A percentile compares a stretch with the other conserved stretches of the same genome.
Evolutionary conservation across 78 protist species (phyloP).

Genomic region (Isochrysis galbana): DNA sequence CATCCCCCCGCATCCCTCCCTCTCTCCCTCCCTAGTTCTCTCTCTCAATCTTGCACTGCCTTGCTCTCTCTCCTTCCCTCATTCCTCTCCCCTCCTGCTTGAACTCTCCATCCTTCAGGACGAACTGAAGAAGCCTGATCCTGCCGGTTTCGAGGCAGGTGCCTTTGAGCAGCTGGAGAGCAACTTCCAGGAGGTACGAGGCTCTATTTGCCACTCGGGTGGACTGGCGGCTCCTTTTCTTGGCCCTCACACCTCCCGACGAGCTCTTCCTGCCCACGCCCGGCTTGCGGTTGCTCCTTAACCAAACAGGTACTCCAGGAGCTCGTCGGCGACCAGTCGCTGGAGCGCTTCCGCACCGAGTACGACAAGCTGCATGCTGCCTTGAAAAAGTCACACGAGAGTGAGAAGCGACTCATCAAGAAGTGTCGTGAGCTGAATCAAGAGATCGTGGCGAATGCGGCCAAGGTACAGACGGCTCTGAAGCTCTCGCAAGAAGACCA

Average conservation of each 20-base stretch:
- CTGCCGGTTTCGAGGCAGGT: not conserved
- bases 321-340: slow-evolving; percentile 76
- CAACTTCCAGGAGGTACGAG: slow-evolving; percentile 19
- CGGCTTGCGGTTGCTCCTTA: no score
- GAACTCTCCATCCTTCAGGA: no score
- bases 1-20: no score
- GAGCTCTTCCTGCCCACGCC: not conserved
- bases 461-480: slow-evolving; percentile 79
- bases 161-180: slow-evolving; percentile 13
- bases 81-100: no score
- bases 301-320: slow-evolving; percentile 63
- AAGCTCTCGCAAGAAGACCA: slow-evolving; percentile 79
- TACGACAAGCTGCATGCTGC: slow-evolving; percentile 82
- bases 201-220: not conserved
- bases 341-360: slow-evolving; percentile 82
- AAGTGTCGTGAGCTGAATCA: slow-evolving; percentile 65
- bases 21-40: no score
- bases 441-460: slow-evolving; percentile 83
- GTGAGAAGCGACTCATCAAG: slow-evolving; percentile 81
- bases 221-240: not conserved
- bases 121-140: not conserved
- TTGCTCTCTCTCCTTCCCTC: no score
- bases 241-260: not conserved
- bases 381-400: slow-evolving; percentile 78
- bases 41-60: no score